A percentile compares a stretch with the other conserved stretches of the same genome.
Evolutionary conservation across 176 grass and related monocot genomes (phyloP).

Genomic region (Bromus sterilis): DNA sequence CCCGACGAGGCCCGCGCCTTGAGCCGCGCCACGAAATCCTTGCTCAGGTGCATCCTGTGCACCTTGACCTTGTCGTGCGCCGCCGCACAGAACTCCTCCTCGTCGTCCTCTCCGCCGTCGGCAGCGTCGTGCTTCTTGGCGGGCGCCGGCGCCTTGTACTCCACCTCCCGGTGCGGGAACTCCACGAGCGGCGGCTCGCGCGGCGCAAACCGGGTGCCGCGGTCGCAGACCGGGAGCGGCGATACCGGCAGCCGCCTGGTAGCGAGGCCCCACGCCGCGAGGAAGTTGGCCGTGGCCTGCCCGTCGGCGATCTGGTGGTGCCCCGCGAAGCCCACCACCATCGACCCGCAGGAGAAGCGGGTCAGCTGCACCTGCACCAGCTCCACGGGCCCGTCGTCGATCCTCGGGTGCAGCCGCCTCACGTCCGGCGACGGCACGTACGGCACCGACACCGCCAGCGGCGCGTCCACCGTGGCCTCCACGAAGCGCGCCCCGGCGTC

Average conservation of each 20-base stretch:
- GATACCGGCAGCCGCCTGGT: conserved; percentile 8
- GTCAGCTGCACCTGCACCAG: conserved; percentile 60
- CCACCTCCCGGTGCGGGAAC: conserved; percentile 32
- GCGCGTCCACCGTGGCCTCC: conserved; percentile 45
- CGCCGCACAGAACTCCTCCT: neutral
- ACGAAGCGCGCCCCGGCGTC: conserved; percentile 43
- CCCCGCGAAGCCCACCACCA: conserved; percentile 28
- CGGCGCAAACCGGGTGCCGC: conserved; percentile 23
- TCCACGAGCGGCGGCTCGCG: conserved; percentile 26
- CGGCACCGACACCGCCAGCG: conserved; percentile 25
- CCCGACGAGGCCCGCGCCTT: conserved; percentile 28
- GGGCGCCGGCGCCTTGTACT: conserved; percentile 6
- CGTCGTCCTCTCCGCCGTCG: neutral
- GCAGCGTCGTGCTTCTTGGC: neutral
- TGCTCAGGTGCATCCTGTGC: conserved; percentile 49
- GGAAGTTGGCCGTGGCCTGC: conserved; percentile 44
- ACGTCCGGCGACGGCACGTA: conserved; percentile 33
- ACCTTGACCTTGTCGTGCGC: conserved; percentile 45
- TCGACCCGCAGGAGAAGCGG: conserved; percentile 55
- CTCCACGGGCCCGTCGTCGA: conserved; percentile 27
- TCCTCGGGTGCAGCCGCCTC: conserved; percentile 38
- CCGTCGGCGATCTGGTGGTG: conserved; percentile 59
- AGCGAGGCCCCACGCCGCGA: conserved; percentile 51
- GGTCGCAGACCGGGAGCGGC: conserved; percentile 27
- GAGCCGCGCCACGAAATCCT: conserved; percentile 46